Percentiles rank a stretch among this genome's conserved stretches.
These are phyloP conservation scores for Ilyonectria mors-panacis DNA, from an alignment of 2,329 filamentous ascomycete genomes.

Conservation along the genomic window DNA sequence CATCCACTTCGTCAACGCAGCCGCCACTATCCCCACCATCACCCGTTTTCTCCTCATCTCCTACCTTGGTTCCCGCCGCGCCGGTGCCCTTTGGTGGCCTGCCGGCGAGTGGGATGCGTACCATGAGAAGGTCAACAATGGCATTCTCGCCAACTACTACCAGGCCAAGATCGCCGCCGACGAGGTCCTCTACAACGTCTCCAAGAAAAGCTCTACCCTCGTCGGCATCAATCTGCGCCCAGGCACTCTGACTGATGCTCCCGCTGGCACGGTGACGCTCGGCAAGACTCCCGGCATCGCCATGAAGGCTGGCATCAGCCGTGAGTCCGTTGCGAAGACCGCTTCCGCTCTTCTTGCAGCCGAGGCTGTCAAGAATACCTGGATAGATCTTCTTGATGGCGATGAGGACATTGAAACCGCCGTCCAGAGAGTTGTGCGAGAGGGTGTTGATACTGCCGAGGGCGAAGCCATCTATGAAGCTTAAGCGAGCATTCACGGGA, in stretches of 20 bases:
- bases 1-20: slow-evolving; percentile 72
- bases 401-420: slow-evolving; percentile 63
- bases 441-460: slow-evolving; percentile 66
- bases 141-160: slow-evolving; percentile 67
- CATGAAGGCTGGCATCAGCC: slow-evolving; percentile 59
- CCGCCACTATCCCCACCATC: slow-evolving; percentile 67
- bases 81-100: slow-evolving; percentile 69
- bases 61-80: slow-evolving; percentile 69
- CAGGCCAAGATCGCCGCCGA: slow-evolving; percentile 74
- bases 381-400: slow-evolving; percentile 71
- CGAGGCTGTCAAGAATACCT: slow-evolving; percentile 62
- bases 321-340: slow-evolving; percentile 73
- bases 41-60: slow-evolving; percentile 77
- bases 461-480: slow-evolving; percentile 61
- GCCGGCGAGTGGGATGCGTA: slow-evolving; percentile 64
- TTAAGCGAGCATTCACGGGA: slow-evolving; percentile 21
- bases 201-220: slow-evolving; percentile 59
- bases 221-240: slow-evolving; percentile 69
- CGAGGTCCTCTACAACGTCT: slow-evolving; percentile 67
- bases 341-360: slow-evolving; percentile 69
- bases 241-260: slow-evolving; percentile 63
- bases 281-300: slow-evolving; percentile 59
- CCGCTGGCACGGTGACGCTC: slow-evolving; percentile 63
- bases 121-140: slow-evolving; percentile 57
- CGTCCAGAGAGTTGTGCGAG: slow-evolving; percentile 64